Evolutionary conservation across 208 protist genomes (phyloP).

Genomic region (Herpetomonas samuelpessoai): DNA sequence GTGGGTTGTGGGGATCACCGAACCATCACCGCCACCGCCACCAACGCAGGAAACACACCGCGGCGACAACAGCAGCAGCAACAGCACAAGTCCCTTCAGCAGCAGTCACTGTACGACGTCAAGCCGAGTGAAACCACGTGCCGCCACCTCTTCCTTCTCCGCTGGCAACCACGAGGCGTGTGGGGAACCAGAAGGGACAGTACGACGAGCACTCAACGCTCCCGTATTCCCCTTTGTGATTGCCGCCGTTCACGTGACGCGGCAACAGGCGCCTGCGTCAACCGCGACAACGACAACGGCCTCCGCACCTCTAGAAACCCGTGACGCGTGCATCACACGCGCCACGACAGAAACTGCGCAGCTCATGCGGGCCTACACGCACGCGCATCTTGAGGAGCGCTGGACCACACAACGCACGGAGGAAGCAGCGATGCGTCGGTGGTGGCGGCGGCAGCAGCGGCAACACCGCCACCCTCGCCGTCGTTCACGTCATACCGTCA

Average conservation of each 20-base stretch:
- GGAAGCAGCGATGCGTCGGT: background rate
- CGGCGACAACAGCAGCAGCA: too few relatives aligned
- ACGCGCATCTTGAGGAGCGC: background rate
- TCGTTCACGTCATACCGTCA: too few relatives aligned
- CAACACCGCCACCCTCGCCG: background rate
- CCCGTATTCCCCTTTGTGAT: background rate
- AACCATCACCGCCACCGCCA: too few relatives aligned
- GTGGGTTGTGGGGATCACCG: too few relatives aligned
- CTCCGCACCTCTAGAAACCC: background rate
- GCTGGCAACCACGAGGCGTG: too few relatives aligned
- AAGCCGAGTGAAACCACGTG: too few relatives aligned
- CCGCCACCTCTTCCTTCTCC: too few relatives aligned
- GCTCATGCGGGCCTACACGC: background rate
- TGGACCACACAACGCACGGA: background rate
- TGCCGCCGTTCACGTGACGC: background rate
- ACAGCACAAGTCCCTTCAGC: too few relatives aligned
- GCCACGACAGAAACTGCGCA: background rate
- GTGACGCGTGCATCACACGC: background rate
- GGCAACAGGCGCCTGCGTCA: background rate
- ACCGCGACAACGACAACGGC: background rate
- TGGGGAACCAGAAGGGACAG: too few relatives aligned
- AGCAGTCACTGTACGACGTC: too few relatives aligned
- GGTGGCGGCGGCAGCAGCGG: background rate
- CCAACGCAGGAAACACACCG: too few relatives aligned
- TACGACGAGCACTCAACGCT: too few relatives aligned